These are phyloP conservation scores for Salix brachista DNA, from an alignment of 345 rosid genomes.

Conservation along the genomic window DNA sequence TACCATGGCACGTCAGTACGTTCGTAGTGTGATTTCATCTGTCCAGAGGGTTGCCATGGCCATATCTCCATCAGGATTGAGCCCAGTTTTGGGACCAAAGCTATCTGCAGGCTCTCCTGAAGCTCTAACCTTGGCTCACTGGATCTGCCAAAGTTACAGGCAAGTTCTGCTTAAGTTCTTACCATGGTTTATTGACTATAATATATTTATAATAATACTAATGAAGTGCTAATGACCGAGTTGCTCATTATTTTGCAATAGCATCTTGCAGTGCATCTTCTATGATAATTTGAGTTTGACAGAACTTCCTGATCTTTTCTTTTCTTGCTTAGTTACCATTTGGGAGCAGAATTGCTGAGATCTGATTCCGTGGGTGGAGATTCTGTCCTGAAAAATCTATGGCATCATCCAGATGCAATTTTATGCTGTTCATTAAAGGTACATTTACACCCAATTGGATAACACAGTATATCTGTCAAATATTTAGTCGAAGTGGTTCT, in stretches of 20 bases:
- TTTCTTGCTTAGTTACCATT: slow-evolving; percentile 45
- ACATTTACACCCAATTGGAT: not conserved
- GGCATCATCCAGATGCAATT: slow-evolving; percentile 90
- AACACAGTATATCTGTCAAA: not conserved
- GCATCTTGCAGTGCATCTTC: not conserved
- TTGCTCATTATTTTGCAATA: not conserved
- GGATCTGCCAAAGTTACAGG: slow-evolving; percentile 93
- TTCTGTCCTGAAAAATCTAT: slow-evolving; percentile 63
- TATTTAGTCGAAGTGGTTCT: not conserved
- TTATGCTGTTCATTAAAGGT: slow-evolving; percentile 94
- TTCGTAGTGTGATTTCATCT: slow-evolving; percentile 82
- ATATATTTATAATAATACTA: not conserved
- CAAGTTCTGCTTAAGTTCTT: slow-evolving; percentile 12
- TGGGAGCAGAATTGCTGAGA: slow-evolving; percentile 70
- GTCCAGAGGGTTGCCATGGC: slow-evolving; percentile 98
- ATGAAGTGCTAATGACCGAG: not conserved
- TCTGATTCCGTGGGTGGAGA: slow-evolving; percentile 55
- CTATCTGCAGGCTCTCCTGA: slow-evolving; percentile 85
- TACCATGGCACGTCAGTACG: slow-evolving; percentile 88
- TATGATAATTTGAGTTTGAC: not conserved
- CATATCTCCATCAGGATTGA: slow-evolving; percentile 78
- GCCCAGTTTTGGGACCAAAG: slow-evolving; percentile 63
- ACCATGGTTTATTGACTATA: not conserved
- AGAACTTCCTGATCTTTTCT: slow-evolving; percentile 7
- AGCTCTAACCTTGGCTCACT: slow-evolving; percentile 81